These are phyloP conservation scores for Coniochaeta sp. DNA, from an alignment of 2,329 filamentous ascomycete genomes.

Conservation along the genomic window DNA sequence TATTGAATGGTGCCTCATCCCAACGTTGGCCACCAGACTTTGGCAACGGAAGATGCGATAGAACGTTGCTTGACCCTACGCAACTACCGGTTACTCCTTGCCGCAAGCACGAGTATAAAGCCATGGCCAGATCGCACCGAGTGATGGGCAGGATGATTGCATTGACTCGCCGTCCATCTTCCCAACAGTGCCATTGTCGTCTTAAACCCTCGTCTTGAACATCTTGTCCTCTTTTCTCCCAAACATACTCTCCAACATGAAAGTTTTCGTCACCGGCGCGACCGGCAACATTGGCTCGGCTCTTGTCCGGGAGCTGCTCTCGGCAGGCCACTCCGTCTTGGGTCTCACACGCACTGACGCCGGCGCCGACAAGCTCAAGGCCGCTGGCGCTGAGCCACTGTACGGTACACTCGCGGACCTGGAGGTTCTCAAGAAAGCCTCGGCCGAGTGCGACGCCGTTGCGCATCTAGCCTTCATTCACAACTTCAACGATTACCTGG, in stretches of 20 bases:
- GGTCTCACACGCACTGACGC: conserved; percentile 29
- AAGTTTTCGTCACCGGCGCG: conserved; percentile 33
- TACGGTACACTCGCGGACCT: conserved; percentile 26
- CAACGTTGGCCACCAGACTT: background rate
- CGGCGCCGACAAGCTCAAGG: conserved; percentile 17
- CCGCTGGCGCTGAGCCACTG: conserved; percentile 23
- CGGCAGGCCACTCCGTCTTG: conserved; percentile 28
- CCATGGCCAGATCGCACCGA: background rate
- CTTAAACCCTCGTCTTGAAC: too few species aligned
- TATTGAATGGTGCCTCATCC: background rate
- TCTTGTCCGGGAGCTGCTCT: conserved; percentile 28
- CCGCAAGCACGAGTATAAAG: background rate
- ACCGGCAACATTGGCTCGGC: conserved; percentile 33
- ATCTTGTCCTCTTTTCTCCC: too few species aligned
- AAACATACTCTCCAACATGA: conserved; percentile 12
- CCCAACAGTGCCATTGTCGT: background rate
- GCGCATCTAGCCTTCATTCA: conserved; percentile 11
- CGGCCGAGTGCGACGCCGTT: background rate
- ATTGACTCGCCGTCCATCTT: background rate
- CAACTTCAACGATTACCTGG: conserved; percentile 26
- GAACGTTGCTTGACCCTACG: background rate
- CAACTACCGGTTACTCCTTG: background rate
- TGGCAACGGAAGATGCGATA: background rate
- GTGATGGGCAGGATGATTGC: background rate
- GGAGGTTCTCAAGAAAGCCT: conserved; percentile 15